Percentiles rank a stretch among this genome's conserved stretches.
Conservation (phyloP, 345 rosid genomes). For the Adansonia digitata region DNA sequence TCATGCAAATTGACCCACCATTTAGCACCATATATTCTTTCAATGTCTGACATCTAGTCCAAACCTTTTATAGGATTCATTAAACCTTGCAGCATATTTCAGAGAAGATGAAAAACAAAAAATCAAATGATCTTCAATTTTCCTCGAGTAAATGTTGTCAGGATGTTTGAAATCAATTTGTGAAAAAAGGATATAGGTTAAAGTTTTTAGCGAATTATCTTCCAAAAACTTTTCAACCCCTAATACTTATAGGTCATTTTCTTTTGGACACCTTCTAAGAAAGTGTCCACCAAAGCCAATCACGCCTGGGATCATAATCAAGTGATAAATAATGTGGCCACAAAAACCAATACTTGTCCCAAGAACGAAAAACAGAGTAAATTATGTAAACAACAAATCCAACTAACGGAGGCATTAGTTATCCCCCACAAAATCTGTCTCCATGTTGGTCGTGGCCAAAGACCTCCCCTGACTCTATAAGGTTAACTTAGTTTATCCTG, state of each 20-base stretch:
- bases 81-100: neutral
- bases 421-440: neutral
- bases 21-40: neutral
- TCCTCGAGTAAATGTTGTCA: neutral
- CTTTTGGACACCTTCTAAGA: neutral
- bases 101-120: neutral
- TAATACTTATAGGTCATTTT: neutral
- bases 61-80: neutral
- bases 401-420: neutral
- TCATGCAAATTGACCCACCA: neutral
- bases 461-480: neutral
- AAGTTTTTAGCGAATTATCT: neutral
- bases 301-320: neutral
- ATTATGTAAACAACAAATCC: neutral
- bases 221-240: neutral
- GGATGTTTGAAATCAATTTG: neutral
- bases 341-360: neutral
- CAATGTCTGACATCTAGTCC: neutral
- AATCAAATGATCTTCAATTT: neutral
- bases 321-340: neutral
- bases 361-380: neutral
- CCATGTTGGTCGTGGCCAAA: neutral
- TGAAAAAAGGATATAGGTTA: neutral
- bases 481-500: neutral
- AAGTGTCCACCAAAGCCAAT: neutral